These are phyloP conservation scores for Lachancea nothofagi DNA, from an alignment of 805 yeast genomes.

Conservation along the genomic window DNA sequence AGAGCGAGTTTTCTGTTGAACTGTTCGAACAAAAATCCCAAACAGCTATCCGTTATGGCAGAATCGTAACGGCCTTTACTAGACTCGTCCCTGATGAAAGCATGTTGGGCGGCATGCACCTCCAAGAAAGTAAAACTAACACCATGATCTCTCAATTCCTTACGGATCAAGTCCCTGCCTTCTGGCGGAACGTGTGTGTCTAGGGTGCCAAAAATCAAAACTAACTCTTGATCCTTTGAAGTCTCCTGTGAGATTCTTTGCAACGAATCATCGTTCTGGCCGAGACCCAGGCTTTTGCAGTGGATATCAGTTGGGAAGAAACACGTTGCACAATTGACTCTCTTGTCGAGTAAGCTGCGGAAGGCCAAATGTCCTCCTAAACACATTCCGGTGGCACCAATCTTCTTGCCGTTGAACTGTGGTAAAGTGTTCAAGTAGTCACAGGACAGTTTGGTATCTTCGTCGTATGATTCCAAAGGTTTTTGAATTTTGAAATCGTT, in stretches of 20 bases:
- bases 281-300: constrained; percentile 57
- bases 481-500: constrained; percentile 61
- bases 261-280: constrained; percentile 60
- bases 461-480: constrained; percentile 68
- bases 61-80: constrained; percentile 80
- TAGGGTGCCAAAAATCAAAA: constrained; percentile 69
- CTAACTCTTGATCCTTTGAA: constrained; percentile 49
- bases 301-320: constrained; percentile 82
- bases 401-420: constrained; percentile 58
- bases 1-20: constrained; percentile 62
- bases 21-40: constrained; percentile 63
- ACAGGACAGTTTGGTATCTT: constrained; percentile 58
- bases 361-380: constrained; percentile 79
- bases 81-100: constrained; percentile 71
- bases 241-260: constrained; percentile 46
- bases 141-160: constrained; percentile 48
- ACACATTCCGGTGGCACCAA: constrained; percentile 86
- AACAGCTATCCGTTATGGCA: constrained; percentile 63
- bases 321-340: constrained; percentile 64
- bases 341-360: constrained; percentile 53
- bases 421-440: constrained; percentile 53
- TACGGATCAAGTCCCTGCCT: constrained; percentile 69
- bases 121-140: constrained; percentile 70
- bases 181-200: constrained; percentile 77
- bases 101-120: constrained; percentile 75